Percentiles rank a stretch among this genome's conserved stretches.
Evolutionary conservation across 2,329 filamentous ascomycete species (phyloP).

Genomic region (Penicillium sp.): DNA sequence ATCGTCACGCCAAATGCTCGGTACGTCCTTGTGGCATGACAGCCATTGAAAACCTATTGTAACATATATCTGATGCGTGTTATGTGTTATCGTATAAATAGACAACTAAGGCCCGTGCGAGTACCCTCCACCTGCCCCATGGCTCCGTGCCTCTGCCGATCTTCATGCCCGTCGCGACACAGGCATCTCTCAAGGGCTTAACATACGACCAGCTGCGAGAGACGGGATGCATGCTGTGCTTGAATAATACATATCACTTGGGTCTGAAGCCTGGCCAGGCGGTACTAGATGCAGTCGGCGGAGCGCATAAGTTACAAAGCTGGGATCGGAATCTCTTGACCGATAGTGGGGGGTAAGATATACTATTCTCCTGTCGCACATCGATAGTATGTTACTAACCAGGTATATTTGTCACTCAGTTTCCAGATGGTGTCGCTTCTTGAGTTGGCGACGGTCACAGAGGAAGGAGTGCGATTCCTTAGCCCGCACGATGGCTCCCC

Average conservation of each 20-base stretch:
- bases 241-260: slow-evolving; percentile 98
- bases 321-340: slow-evolving; percentile 96
- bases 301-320: slow-evolving; percentile 89
- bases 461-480: slow-evolving; percentile 93
- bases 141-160: slow-evolving; percentile 85
- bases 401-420: slow-evolving; percentile 46
- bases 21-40: slow-evolving; percentile 50
- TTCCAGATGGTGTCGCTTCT: slow-evolving; percentile 99
- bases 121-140: slow-evolving; percentile 83
- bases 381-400: slow-evolving; percentile 4
- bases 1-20: slow-evolving; percentile 74
- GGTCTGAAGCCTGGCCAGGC: slow-evolving; percentile 92
- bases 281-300: slow-evolving; percentile 80
- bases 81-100: slow-evolving; percentile 38
- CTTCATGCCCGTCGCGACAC: slow-evolving; percentile 98
- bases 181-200: slow-evolving; percentile 90
- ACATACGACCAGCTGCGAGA: slow-evolving; percentile 89
- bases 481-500: slow-evolving; percentile 92
- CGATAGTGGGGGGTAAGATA: slow-evolving; percentile 52
- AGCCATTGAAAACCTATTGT: slow-evolving; percentile 4
- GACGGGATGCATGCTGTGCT: slow-evolving; percentile 81
- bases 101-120: slow-evolving; percentile 93
- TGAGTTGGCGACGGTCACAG: slow-evolving; percentile 88
- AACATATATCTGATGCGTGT: slow-evolving; percentile 3
- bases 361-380: not conserved